Evolutionary conservation across 352 stramenopile genomes (phyloP).

Genomic region (Pythium myriotylum): DNA sequence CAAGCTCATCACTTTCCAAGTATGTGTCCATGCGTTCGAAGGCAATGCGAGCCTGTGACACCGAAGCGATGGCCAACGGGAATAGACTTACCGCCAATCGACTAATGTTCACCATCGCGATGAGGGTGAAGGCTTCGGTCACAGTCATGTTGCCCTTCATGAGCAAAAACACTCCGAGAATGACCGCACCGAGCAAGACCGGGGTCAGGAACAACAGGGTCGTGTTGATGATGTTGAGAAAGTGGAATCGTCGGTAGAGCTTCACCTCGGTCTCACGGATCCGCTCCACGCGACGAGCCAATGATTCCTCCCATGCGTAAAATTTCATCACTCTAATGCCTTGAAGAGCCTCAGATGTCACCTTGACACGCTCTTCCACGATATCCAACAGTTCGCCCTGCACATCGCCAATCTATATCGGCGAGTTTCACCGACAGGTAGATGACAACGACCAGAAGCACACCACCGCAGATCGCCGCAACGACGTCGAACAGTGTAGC

Average conservation of each 20-base stretch:
- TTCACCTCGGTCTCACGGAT: conserved; percentile 48
- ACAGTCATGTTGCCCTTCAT: conserved; percentile 41
- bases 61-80: conserved; percentile 27
- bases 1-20: conserved; percentile 31
- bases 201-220: conserved; percentile 57
- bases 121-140: conserved; percentile 57
- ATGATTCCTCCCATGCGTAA: conserved; percentile 79
- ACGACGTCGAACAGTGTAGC: conserved; percentile 30
- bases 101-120: conserved; percentile 65
- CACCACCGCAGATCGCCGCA: conserved; percentile 20
- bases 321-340: conserved; percentile 92
- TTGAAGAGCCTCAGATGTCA: conserved; percentile 91
- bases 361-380: conserved; percentile 82
- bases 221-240: conserved; percentile 61
- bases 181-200: conserved; percentile 41
- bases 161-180: conserved; percentile 45
- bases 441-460: conserved; percentile 28
- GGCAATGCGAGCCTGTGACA: conserved; percentile 31
- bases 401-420: conserved; percentile 23
- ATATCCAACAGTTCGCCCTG: conserved; percentile 31
- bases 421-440: conserved; percentile 24
- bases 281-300: conserved; percentile 41
- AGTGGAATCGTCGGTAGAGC: conserved; percentile 57
- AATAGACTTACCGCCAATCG: conserved; percentile 39
- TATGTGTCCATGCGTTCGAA: conserved; percentile 31